Evolutionary conservation across 148 eudicot species (phyloP), one percentile per base, ranked within the genome.

Genomic region (Chenopodium quinoa): DNA sequence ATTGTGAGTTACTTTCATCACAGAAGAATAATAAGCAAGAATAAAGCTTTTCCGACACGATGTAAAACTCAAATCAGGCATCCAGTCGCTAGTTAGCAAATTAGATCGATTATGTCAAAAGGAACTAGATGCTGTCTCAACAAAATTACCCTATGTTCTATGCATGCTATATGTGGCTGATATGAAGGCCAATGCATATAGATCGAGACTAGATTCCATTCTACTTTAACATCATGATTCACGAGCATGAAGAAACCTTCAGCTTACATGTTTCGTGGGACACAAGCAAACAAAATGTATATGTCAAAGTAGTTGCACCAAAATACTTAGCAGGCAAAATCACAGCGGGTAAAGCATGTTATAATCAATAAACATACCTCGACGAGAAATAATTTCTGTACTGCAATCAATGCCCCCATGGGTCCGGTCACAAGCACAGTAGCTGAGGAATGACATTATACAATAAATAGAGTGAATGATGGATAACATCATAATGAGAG

Each of bases 401-500:
- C 98, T 91, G 86, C 99, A 96, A 82, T 96, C 99, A 56, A 89
- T 85, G 79, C 99, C 98, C 80, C 99, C 99, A 85, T 92, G 95
- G 44, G 89, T 86, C 69, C 92, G 91, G 86, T 92, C 98, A 86
- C 99, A 96, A 71, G 79, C 73, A 85, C 99, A 96, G 84, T 83
- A 96, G 83, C 99, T 96, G 93, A 76, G 48, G 78, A 78, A 64
- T 44, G 78, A 64, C 71, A 69, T 47, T 40, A 16, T 16, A 68
- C 22, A 22, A 67, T 12, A 31, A 71, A 66, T 66, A 47, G 69
- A 60, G 73, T 56, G n/a, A 37, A 47, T 78, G 20, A 78, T 74
- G 76, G 5, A 34, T 34, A 34, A 34, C 4, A 34, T 44, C 47
- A 58, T 65, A 75, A 64, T 19, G 31, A 79, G 20, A 56, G 44